Evolutionary conservation across 106 monocot genomes (phyloP), one percentile per base, ranked within the genome.

Genomic region (Alisma plantagoaquatica): DNA sequence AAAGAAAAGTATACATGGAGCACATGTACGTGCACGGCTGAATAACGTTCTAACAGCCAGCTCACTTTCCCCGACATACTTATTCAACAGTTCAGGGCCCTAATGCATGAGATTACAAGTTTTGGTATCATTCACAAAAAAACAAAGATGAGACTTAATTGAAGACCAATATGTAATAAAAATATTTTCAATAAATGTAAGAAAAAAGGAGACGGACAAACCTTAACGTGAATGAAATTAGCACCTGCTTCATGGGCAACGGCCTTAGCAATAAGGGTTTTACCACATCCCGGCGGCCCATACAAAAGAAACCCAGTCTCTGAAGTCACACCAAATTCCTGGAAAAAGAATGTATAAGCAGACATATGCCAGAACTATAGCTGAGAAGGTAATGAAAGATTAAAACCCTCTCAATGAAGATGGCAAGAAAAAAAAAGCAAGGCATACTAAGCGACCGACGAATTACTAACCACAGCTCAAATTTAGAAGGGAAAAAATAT

Each of bases 271-370:
- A 94, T 87, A 43, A 94, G 53, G 18, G 93, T 87, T 83, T 94
- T 94, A 54, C 93, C 93, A 72, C 93, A 94, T 22, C 93, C 87
- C 48, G 93, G 93, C 54, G 93, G 93, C n/a, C 93, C 93, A 75
- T 79, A 84, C 25, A 94, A 73, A 63, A 94, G 55, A 58, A 94
- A 87, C 0, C 93, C 93, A 65, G 74, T 73, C 56, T 80, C 64
- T 52, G 84, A 50, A 57, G 79, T 75, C 44, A 83, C 53, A 50
- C 87, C 87, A 61, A 77, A 77, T 72, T 74, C 77, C 93, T 92
- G 29, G 50, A 77, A n/a, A n/a, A n/a, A n/a, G n/a, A n/a, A n/a
- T n/a, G n/a, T n/a, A n/a, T n/a, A n/a, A n/a, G n/a, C n/a, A n/a
- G n/a, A n/a, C n/a, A n/a, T n/a, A n/a, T n/a, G n/a, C n/a, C n/a